Conservation (phyloP, 192 early-diverging fungal genomes). For the Umbelopsis vinacea region DNA sequence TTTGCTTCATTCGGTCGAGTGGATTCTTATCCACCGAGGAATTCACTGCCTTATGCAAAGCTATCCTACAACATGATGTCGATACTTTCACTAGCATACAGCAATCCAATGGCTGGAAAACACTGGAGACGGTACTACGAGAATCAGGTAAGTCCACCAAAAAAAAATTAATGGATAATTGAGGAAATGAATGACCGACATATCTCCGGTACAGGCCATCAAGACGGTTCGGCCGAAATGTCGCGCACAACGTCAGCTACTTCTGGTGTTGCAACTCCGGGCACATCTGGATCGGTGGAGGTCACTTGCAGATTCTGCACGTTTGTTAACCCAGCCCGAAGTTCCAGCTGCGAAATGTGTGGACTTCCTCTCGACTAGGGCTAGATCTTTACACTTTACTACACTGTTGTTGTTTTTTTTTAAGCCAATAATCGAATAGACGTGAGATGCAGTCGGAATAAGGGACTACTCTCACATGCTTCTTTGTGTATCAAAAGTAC, state of each 20-base stretch:
- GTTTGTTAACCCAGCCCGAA: conserved; percentile 65
- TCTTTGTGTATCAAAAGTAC: too few species aligned
- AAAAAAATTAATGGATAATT: too few species aligned
- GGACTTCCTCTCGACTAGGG: conserved; percentile 65
- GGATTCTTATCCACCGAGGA: conserved; percentile 70
- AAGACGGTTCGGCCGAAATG: conserved; percentile 23
- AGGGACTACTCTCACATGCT: too few species aligned
- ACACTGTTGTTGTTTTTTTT: background rate
- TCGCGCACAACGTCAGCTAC: conserved; percentile 27
- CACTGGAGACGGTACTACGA: conserved; percentile 63
- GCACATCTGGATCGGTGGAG: conserved; percentile 35
- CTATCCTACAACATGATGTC: conserved; percentile 41
- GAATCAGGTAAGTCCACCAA: conserved; percentile 48
- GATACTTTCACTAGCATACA: conserved; percentile 41
- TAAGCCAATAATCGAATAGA: background rate
- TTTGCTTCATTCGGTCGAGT: conserved; percentile 70
- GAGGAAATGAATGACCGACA: too few species aligned
- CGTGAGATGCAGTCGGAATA: too few species aligned
- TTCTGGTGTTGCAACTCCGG: conserved; percentile 30
- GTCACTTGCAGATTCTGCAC: conserved; percentile 84
- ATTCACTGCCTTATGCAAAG: conserved; percentile 51
- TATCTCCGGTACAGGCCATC: background rate
- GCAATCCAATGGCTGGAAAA: conserved; percentile 70
- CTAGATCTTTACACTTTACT: background rate
- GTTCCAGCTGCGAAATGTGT: conserved; percentile 82